Base-by-base conservation (phyloP, 2,329 filamentous ascomycete species). In the Penicillium griseofulvum region DNA sequence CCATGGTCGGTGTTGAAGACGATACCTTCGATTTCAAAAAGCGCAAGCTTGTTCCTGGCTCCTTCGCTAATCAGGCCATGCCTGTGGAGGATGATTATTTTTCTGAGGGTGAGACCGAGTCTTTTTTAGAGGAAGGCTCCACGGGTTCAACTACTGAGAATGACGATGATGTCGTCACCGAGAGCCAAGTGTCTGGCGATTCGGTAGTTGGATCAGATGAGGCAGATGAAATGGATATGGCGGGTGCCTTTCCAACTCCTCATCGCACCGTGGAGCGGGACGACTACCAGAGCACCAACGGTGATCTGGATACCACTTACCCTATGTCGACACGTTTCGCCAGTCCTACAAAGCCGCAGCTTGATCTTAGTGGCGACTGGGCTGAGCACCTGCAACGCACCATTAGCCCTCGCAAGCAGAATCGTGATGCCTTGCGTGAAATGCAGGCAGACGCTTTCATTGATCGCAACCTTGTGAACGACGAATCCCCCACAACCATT, bases 111-210 rank as follows among this genome's bases (percentile, higher is more conserved):
- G 71, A 76, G 49, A 73, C 75, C 65, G 80, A 85, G 83, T 90
- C 89, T 92, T 93, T 94, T 93, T 92, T 92, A 89, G 90, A 87
- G 84, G 83, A 87, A 81, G 87, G 89, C 87, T 92, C 88, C 86
- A 88, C 87, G 86, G 89, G 87, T 88, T 88, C 87, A 76, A 80
- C 82, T 78, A 85, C 82, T 75, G 82, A 81, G 67, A 79, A 82
- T 82, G 78, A 78, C 62, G 79, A 80, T 60, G 77, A 79, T 63
- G 76, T 80, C 70, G 69, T 77, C 73, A 74, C 69, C 54, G 72
- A 74, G 52, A 74, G 72, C 73, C 78, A 83, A 73, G 76, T 79
- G 76, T 76, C 84, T 77, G 74, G 86, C 61, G 82, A 85, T 65
- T 86, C 88, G 70, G 84, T 87, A 73, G 81, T 84, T 71, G 76